Evolutionary conservation across 139 green algal species (phyloP).

Genomic region (Trebouxia sp.): DNA sequence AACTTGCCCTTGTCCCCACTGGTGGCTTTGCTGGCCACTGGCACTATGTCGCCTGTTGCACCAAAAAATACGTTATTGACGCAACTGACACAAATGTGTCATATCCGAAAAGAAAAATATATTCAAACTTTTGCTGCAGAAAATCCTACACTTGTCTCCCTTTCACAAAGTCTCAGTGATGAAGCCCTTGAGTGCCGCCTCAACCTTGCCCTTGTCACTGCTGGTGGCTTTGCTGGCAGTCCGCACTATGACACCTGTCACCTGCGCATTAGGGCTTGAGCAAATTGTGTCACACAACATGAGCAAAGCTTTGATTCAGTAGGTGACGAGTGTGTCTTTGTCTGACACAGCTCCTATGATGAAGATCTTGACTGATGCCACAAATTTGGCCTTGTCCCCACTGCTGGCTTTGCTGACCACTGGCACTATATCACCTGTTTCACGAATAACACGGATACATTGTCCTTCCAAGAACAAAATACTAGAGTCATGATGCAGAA

Average conservation of each 20-base stretch:
- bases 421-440: conserved; percentile 43
- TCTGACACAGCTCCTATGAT: conserved; percentile 66
- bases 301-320: conserved; percentile 39
- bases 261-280: too few relatives aligned
- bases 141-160: too few relatives aligned
- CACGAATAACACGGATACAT: background rate
- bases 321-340: conserved; percentile 42
- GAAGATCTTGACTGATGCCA: conserved; percentile 55
- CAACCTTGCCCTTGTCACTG: too few relatives aligned
- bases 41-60: conserved; percentile 43
- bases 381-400: conserved; percentile 22
- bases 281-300: too few relatives aligned
- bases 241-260: too few relatives aligned
- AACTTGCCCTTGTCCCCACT: conserved; percentile 37
- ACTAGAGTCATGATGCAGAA: background rate
- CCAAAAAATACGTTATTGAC: background rate
- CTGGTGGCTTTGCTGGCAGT: too few relatives aligned
- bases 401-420: conserved; percentile 41
- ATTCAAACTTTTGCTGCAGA: background rate
- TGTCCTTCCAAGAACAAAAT: background rate
- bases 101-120: background rate
- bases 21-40: conserved; percentile 41
- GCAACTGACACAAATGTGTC: background rate
- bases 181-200: too few relatives aligned
- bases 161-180: too few relatives aligned